Base-by-base conservation (phyloP, 73 alveolate genomes). In the Tetrahymena thermophila region DNA sequence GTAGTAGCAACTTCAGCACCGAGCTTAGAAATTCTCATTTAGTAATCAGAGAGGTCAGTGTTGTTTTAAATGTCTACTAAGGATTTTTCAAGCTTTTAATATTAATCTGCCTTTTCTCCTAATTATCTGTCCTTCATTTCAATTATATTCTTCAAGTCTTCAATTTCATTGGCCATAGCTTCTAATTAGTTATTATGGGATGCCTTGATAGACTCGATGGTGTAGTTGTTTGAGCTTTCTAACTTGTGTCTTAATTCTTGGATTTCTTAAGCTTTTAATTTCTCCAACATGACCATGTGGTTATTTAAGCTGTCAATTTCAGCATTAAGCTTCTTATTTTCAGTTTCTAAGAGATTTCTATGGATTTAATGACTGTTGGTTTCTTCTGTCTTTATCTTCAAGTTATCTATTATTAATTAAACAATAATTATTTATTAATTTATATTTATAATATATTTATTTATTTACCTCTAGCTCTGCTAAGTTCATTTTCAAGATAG, bases 1-100 rank as follows among this genome's bases (percentile, higher is more conserved):
- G 89, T 71, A n/a, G 89, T 71, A 13, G 89, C 89, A 71, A 71
- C 89, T 71, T 71, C 89, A 71, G 89, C 89, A 71, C 89, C 89
- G 6, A 71, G 31, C 89, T 71, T 71, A 71, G 89, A 71, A 31
- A 71, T 71, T 71, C 89, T 71, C 89, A 71, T 71, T 71, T 71
- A 17, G 23, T 71, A 71, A 34, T 71, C 89, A 9, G 89, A 71
- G 37, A 71, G 89, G n/a, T 71, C 89, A 71, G 89, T 71, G 89
- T 71, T 71, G 35, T 71, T 31, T 31, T 71, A 28, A n/a, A 71
- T 71, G 13, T 71, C 89, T 2, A 71, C 89, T 71, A 71, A 31
- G 8, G 89, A 71, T 71, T 71, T 71, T 71, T 71, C 89, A 19
- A 71, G 31, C 23, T 71, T 71, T 71, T 71, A 71, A 34, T 71